Conservation (phyloP, 345 rosid species). For the Eucalyptus virginea region DNA sequence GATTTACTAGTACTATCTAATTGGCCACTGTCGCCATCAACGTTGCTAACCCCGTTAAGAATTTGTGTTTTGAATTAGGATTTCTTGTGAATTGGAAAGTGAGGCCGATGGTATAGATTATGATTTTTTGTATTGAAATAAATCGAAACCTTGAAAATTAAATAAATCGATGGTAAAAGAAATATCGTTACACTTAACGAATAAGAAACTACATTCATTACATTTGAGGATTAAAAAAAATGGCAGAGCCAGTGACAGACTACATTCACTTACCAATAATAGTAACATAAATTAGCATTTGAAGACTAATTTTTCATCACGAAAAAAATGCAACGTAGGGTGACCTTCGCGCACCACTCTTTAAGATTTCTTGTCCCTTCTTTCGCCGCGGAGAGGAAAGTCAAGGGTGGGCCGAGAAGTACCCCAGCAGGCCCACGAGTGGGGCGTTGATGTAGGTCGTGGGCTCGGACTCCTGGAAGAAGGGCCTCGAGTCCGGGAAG, state of each 20-base stretch:
- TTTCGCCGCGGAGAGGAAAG: not conserved
- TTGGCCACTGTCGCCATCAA: not conserved
- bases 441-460: constrained; percentile 97
- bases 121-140: not conserved
- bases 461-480: constrained; percentile 87
- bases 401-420: constrained; percentile 60
- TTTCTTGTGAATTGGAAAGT: not conserved
- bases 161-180: not conserved
- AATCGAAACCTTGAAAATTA: not conserved
- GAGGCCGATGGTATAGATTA: not conserved
- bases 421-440: constrained; percentile 77
- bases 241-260: not conserved
- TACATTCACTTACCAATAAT: not conserved
- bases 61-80: not conserved
- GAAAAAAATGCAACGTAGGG: constrained; percentile 10
- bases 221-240: not conserved
- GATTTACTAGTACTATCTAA: not conserved
- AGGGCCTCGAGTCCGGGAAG: constrained; percentile 73
- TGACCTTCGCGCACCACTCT: constrained; percentile 55
- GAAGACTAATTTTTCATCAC: not conserved
- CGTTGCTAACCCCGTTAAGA: not conserved
- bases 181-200: not conserved
- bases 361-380: not conserved
- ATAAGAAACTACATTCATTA: not conserved
- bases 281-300: not conserved